phyloP scores from a whole-genome alignment of 225 moss, liverwort and hornwort genomes.

The Pseudisothecium myosuroides region DNA sequence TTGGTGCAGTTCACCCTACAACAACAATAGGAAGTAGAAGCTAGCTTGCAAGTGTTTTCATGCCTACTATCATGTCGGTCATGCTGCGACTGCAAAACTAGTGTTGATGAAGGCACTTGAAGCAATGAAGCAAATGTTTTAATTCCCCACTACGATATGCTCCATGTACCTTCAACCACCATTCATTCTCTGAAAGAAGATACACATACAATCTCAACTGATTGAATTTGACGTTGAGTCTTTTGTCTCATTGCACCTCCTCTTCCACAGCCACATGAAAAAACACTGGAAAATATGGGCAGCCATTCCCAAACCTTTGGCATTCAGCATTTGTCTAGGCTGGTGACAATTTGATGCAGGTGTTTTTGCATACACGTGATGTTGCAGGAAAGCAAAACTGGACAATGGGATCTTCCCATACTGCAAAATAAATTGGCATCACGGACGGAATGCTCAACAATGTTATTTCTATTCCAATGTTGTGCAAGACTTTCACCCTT shows the following conservation, averaged over 20 bases:
- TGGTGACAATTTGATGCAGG: no score
- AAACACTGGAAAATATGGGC: neutral
- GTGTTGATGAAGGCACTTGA: neutral
- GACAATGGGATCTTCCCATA: no score
- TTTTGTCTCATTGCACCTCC: neutral
- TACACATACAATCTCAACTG: neutral
- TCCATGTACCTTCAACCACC: neutral
- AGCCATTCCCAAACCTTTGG: neutral
- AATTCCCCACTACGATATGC: no score
- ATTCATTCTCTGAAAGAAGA: neutral
- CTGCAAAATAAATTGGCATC: no score
- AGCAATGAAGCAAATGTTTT: neutral
- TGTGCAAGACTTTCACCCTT: neutral
- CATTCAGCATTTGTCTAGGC: no score
- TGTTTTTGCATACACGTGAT: no score
- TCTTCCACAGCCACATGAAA: neutral
- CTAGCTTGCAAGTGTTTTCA: neutral
- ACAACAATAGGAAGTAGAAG: neutral
- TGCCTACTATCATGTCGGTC: neutral
- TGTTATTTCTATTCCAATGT: neutral
- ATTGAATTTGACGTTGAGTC: neutral
- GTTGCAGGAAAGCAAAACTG: no score
- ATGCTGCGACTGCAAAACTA: neutral
- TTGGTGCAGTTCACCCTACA: neutral
- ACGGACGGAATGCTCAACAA: neutral